These are phyloP conservation scores for Boeremia lycopersici DNA, from an alignment of 2,329 filamentous ascomycete species.

Conservation along the genomic window DNA sequence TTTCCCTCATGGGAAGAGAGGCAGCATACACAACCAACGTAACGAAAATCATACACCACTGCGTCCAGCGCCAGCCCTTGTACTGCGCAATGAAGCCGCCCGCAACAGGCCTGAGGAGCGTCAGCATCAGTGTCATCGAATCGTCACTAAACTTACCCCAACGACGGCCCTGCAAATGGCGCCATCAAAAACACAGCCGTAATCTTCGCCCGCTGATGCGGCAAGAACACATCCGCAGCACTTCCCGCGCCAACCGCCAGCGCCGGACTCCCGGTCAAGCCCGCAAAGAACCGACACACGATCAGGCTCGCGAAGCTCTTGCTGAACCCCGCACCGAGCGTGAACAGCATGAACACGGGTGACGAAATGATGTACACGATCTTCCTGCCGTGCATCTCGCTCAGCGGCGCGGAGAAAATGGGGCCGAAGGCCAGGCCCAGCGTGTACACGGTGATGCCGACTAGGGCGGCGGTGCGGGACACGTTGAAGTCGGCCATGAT, in stretches of 20 bases:
- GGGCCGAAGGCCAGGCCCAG: slow-evolving; percentile 66
- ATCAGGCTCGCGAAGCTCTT: slow-evolving; percentile 58
- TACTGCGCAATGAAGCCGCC: slow-evolving; percentile 52
- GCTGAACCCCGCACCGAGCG: slow-evolving; percentile 60
- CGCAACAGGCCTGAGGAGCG: slow-evolving; percentile 44
- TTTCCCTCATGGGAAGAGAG: slow-evolving; percentile 58
- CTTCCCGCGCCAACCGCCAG: slow-evolving; percentile 53
- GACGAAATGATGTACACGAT: slow-evolving; percentile 58
- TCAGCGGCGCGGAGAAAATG: slow-evolving; percentile 63
- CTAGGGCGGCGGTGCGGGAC: slow-evolving; percentile 61
- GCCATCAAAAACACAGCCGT: slow-evolving; percentile 48
- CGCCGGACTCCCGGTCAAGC: slow-evolving; percentile 68
- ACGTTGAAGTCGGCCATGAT: slow-evolving; percentile 62
- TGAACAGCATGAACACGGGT: slow-evolving; percentile 61
- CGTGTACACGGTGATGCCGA: slow-evolving; percentile 65
- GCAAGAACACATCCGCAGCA: slow-evolving; percentile 48
- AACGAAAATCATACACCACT: slow-evolving; percentile 54
- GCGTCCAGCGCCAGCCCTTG: slow-evolving; percentile 55
- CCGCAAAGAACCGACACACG: slow-evolving; percentile 71
- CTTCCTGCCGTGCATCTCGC: slow-evolving; percentile 63
- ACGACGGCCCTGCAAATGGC: slow-evolving; percentile 49
- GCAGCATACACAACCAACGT: slow-evolving; percentile 44
- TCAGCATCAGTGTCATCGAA: neutral
- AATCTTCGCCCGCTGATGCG: slow-evolving; percentile 40
- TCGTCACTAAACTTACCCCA: slow-evolving; percentile 37